These are phyloP conservation scores for Lasiosphaeria miniovina DNA, from an alignment of 495 filamentous ascomycete species.

Conservation along the genomic window DNA sequence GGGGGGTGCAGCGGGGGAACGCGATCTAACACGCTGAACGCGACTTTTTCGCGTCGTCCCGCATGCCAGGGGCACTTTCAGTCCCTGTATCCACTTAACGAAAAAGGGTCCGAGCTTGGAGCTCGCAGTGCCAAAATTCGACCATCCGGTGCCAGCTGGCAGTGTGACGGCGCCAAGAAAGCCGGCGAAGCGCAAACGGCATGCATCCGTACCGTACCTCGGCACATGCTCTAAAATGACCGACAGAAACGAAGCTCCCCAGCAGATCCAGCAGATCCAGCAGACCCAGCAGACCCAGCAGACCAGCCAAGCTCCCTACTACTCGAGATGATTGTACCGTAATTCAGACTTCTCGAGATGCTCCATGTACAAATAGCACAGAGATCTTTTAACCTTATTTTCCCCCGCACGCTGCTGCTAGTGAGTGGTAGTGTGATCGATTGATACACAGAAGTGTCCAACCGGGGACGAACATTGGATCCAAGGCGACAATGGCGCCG, in stretches of 20 bases:
- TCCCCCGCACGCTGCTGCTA: too few relatives aligned
- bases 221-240: slow-evolving; percentile 35
- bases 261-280: not conserved
- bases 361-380: not conserved
- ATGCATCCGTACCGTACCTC: slow-evolving; percentile 20
- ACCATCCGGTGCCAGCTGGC: too few relatives aligned
- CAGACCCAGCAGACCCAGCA: not conserved
- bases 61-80: slow-evolving; percentile 17
- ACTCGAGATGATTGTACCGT: not conserved
- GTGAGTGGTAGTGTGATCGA: too few relatives aligned
- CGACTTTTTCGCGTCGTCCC: slow-evolving; percentile 24
- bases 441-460: not conserved
- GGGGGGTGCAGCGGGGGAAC: slow-evolving; percentile 24
- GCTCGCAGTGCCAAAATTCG: too few relatives aligned
- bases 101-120: too few relatives aligned
- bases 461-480: too few relatives aligned
- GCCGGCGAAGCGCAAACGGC: too few relatives aligned
- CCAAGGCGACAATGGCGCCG: slow-evolving; percentile 54
- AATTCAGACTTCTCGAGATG: not conserved
- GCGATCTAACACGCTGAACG: slow-evolving; percentile 20
- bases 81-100: not conserved
- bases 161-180: too few relatives aligned
- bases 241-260: not conserved
- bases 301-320: not conserved
- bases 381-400: not conserved